Percentiles rank a stretch among this genome's conserved stretches.
Conservation (phyloP, 23 red algal species). For the Gracilaria vermiculophylla region DNA sequence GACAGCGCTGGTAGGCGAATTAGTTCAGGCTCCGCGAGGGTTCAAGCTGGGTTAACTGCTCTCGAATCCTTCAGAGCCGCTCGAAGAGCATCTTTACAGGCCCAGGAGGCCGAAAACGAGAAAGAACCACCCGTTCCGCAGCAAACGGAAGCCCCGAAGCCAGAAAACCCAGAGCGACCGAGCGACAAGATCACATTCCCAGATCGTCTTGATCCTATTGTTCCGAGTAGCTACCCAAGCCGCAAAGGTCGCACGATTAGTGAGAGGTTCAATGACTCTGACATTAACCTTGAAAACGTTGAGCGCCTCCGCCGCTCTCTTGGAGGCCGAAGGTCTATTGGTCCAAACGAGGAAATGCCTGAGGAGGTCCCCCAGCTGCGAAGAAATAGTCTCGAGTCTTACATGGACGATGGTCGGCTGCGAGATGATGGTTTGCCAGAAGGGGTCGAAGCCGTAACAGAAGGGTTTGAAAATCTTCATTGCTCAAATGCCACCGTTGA, state of each 20-base stretch:
- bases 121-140: neutral
- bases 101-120: neutral
- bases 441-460: no score
- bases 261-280: constrained; percentile 19
- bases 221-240: neutral
- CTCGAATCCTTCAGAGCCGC: constrained; percentile 45
- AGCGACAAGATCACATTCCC: neutral
- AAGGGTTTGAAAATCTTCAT: neutral
- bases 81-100: constrained; percentile 30
- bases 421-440: neutral
- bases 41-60: constrained; percentile 8
- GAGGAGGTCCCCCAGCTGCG: constrained; percentile 4
- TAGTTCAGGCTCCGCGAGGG: neutral
- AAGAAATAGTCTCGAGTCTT: constrained; percentile 15
- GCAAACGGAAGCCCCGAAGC: neutral
- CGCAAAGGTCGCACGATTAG: constrained; percentile 3
- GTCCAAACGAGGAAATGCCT: constrained; percentile 30
- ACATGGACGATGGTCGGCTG: constrained; percentile 4
- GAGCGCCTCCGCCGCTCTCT: constrained; percentile 30
- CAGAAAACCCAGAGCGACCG: neutral
- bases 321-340: constrained; percentile 10
- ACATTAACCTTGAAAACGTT: constrained; percentile 35
- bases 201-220: constrained; percentile 34
- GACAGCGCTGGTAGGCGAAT: constrained; percentile 1
- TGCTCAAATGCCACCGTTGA: neutral